These are phyloP conservation scores for Russula olivacea DNA, from an alignment of 768 basidiomycete genomes.

Conservation along the genomic window DNA sequence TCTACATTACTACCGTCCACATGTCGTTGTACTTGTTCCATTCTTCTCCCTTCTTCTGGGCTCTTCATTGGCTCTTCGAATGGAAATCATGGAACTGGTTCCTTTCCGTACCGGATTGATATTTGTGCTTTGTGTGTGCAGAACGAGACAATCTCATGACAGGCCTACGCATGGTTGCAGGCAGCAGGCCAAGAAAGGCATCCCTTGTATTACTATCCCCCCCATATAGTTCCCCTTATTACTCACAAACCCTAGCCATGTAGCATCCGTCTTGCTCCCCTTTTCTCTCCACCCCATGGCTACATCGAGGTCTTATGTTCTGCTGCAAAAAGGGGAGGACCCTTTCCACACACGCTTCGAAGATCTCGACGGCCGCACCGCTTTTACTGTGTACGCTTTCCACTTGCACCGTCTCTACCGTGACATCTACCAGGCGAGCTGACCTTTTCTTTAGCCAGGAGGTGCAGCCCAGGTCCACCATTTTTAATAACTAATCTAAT, in stretches of 20 bases:
- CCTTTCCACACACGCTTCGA: conserved; percentile 55
- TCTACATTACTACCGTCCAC: not conserved
- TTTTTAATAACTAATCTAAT: not conserved
- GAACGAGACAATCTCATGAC: conserved; percentile 2
- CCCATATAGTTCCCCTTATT: conserved; percentile 5
- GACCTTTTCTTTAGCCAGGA: conserved; percentile 20
- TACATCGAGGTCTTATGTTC: conserved; percentile 41
- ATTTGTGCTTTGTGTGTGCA: not conserved
- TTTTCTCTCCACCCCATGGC: conserved; percentile 18
- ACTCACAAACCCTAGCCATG: not conserved
- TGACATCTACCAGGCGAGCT: not conserved
- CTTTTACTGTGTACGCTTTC: conserved; percentile 59
- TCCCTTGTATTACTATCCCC: conserved; percentile 22
- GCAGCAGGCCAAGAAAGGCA: conserved; percentile 18
- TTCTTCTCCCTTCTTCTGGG: not conserved
- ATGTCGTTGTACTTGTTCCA: not conserved
- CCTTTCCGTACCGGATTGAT: not conserved
- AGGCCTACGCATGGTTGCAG: not conserved
- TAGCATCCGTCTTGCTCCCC: not conserved
- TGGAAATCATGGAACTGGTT: not conserved
- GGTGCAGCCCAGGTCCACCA: conserved; percentile 1
- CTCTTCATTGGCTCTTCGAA: not conserved
- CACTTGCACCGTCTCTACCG: not conserved
- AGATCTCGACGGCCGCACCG: conserved; percentile 56
- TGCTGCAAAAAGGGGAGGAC: conserved; percentile 62